These are phyloP conservation scores for Ganoderma meredithae DNA, from an alignment of 1,284 basidiomycete species.

Conservation along the genomic window DNA sequence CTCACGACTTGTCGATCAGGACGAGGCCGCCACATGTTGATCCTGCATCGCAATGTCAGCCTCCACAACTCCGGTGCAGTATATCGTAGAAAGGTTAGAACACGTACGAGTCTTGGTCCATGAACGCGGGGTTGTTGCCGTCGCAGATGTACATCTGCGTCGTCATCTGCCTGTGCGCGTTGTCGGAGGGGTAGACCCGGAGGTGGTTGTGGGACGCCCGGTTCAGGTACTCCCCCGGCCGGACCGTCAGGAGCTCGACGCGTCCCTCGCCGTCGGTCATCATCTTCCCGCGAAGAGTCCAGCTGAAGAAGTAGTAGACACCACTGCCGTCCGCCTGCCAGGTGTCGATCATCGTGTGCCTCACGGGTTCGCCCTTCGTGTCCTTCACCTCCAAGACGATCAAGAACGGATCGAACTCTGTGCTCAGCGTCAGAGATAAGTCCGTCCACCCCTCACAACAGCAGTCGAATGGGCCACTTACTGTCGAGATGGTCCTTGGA, in stretches of 20 bases:
- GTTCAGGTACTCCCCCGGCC: constrained; percentile 35
- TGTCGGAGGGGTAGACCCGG: constrained; percentile 23
- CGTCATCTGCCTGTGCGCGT: constrained; percentile 33
- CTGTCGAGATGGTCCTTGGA: constrained; percentile 34
- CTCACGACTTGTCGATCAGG: constrained; percentile 31
- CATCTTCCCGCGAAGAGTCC: constrained; percentile 39
- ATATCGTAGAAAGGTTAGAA: background rate
- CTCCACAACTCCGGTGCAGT: background rate
- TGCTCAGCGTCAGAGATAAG: background rate
- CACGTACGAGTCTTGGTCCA: constrained; percentile 37
- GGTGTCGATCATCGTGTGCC: constrained; percentile 36
- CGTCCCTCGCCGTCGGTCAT: constrained; percentile 37
- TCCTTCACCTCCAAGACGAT: constrained; percentile 34
- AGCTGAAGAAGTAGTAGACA: constrained; percentile 36
- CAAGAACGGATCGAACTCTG: constrained; percentile 37
- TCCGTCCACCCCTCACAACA: background rate
- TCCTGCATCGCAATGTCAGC: constrained; percentile 17
- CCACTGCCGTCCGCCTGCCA: constrained; percentile 41
- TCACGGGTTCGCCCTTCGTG: constrained; percentile 37
- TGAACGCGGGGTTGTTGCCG: constrained; percentile 34
- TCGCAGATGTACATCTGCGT: constrained; percentile 41
- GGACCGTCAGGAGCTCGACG: constrained; percentile 39
- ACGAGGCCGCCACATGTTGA: constrained; percentile 32
- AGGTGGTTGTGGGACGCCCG: constrained; percentile 39
- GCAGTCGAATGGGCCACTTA: constrained; percentile 20